Evolutionary conservation across 73 alveolate species (phyloP), one percentile per base, ranked within the genome.

Genomic region (Durusdinium trenchii): DNA sequence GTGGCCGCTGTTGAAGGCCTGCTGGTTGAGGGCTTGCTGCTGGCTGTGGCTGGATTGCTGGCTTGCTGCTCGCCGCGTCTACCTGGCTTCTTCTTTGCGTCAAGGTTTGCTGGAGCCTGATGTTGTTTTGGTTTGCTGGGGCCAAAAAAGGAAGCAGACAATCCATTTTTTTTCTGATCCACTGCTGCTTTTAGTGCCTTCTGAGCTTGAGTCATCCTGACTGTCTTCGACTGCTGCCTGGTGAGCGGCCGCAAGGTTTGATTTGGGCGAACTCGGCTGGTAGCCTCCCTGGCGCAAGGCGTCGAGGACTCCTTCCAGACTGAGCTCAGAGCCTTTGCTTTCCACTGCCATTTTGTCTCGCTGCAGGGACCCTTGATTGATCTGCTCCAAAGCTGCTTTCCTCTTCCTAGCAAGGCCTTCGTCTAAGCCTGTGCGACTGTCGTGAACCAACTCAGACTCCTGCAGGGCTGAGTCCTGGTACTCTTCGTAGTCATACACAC

Each of bases 401-500:
- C 73, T 51, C 57, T 52, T 84, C 16, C 78, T 48, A 4, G 9
- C 57, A 5, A 84, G 23, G 28, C 78, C 94, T n/a, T 30, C 52
- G 6, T 84, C 94, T n/a, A n/a, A n/a, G 40, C 52, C 57, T 20
- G 35, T 54, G 18, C 14, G 40, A 52, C 78, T 51, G 76, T 84
- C 94, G 54, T 84, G 94, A 42, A 36, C 54, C 14, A 10, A 3
- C 36, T 52, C 78, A 16, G 10, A 32, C 60, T 84, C 94, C 45
- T 84, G 42, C 38, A 51, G 54, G 10, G 78, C n/a, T 54, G 78
- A n/a, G 36, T 84, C 94, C 50, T 84, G 78, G 78, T 51, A 84
- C 54, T 84, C 78, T 35, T 84, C 94, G 28, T 35, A 84, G 7
- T 84, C 78, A 45, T 14, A 84, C 26, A 84, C 94, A n/a, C 94